Evolutionary conservation across 2,329 filamentous ascomycete genomes (phyloP), one percentile per base, ranked within the genome.

Genomic region (Teratosphaeria pseudoeucalypti): DNA sequence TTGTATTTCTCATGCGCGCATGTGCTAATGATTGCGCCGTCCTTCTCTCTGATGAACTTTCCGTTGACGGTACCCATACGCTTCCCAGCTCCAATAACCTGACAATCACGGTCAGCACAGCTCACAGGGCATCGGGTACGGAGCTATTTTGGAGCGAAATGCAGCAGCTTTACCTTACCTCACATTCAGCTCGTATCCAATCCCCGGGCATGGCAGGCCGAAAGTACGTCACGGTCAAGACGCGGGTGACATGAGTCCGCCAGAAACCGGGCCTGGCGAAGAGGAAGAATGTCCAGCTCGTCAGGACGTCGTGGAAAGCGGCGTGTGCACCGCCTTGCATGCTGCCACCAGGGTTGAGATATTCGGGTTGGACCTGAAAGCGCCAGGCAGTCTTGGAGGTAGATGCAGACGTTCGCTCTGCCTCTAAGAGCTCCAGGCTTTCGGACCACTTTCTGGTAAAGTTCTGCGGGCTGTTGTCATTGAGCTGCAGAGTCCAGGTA

Each of bases 201-300:
- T 72, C 64, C 0, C 77, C 77, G 55, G 74, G 67, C 5, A 70
- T 66, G 29, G 74, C 74, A 4, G 76, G 76, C 10, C 76, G 65
- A 39, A 79, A 60, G 61, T 79, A 80, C 2, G 74, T 78, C 56
- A 77, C 77, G 63, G 74, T 79, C 61, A 80, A 65, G 57, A 67
- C 73, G 43, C 73, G 61, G 7, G 53, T 54, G 27, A 32, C 53
- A 34, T 54, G 27, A 9, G 12, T 27, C n/a, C 55, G 55, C 67
- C 66, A 69, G n/a, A 68, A 70, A 0, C 63, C 65, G 29, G 61
- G 61, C 52, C 60, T 62, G 9, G 56, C 57, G 39, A 66, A 61
- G 2, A 65, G 37, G 47, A 64, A 62, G 29, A 67, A 56, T 0
- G 61, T 56, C 60, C 62, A 66, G 1, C 58, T 64, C 26, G 65